Evolutionary conservation across 2,329 filamentous ascomycete species (phyloP).

Genomic region (Dendrostoma leiphaemia): DNA sequence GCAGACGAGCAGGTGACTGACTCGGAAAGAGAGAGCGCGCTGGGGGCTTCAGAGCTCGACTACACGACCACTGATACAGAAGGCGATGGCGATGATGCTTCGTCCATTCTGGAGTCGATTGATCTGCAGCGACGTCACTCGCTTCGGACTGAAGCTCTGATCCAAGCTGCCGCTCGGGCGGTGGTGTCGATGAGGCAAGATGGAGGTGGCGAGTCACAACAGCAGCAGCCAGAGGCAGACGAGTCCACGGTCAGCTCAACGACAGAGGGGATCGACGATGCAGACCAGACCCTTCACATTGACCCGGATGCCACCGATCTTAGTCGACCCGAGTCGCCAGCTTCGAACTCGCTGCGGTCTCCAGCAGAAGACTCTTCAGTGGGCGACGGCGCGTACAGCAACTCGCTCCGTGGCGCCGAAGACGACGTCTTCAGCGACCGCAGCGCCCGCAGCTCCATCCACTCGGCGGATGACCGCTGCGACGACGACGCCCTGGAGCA

Average conservation of each 20-base stretch:
- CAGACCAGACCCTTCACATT: constrained; percentile 14
- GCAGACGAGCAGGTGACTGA: not conserved
- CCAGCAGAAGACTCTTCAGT: constrained; percentile 22
- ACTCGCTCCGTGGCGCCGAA: constrained; percentile 50
- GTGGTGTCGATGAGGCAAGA: constrained; percentile 41
- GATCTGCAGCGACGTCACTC: constrained; percentile 37
- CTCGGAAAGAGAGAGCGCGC: not conserved
- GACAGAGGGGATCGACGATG: constrained; percentile 18
- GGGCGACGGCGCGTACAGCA: constrained; percentile 40
- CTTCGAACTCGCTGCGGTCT: constrained; percentile 18
- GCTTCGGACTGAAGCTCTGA: constrained; percentile 48
- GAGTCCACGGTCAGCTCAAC: constrained; percentile 21
- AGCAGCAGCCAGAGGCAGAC: constrained; percentile 12
- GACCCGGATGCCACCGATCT: constrained; percentile 10
- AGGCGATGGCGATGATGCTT: constrained; percentile 4
- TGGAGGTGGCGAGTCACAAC: constrained; percentile 20
- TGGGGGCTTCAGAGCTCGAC: constrained; percentile 15
- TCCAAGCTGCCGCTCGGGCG: constrained; percentile 50
- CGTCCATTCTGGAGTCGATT: constrained; percentile 20
- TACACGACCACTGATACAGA: constrained; percentile 10
- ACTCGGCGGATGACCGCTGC: constrained; percentile 39
- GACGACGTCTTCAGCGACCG: constrained; percentile 60
- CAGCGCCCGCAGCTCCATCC: constrained; percentile 56
- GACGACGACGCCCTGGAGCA: constrained; percentile 23
- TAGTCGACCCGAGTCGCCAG: constrained; percentile 23